A percentile compares a stretch with the other conserved stretches of the same genome.
These are phyloP conservation scores for Ajuga chamaepitys DNA, from an alignment of 257 asterid genomes.

Conservation along the genomic window DNA sequence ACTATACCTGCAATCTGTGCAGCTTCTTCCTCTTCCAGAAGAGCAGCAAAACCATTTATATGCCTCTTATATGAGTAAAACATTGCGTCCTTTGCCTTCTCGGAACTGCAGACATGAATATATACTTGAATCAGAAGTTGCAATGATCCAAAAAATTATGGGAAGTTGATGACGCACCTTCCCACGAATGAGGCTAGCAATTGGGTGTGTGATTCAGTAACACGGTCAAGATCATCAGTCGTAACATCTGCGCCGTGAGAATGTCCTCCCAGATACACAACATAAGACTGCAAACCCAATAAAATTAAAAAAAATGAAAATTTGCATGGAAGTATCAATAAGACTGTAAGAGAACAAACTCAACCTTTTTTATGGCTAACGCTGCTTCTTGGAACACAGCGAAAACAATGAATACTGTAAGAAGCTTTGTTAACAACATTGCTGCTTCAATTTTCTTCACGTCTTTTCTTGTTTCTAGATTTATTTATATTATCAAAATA, in stretches of 20 bases:
- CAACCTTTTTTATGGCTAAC: constrained; percentile 51
- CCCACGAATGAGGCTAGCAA: constrained; percentile 56
- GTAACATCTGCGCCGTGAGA: constrained; percentile 49
- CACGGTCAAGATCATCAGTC: constrained; percentile 32
- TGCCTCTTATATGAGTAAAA: constrained; percentile 53
- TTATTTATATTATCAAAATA: not conserved
- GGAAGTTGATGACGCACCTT: constrained; percentile 29
- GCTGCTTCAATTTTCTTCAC: constrained; percentile 4
- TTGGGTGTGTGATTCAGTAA: constrained; percentile 38
- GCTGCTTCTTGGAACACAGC: constrained; percentile 33
- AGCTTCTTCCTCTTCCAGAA: constrained; percentile 66
- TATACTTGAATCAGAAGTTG: too few relatives aligned
- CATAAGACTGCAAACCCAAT: constrained; percentile 33
- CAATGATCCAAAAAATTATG: too few relatives aligned
- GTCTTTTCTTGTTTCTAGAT: not conserved
- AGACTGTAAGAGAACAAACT: not conserved
- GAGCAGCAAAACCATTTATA: constrained; percentile 76
- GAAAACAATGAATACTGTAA: constrained; percentile 26
- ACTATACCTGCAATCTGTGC: constrained; percentile 39
- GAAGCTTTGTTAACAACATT: constrained; percentile 21
- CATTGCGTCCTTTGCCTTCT: constrained; percentile 52
- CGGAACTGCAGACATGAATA: constrained; percentile 36
- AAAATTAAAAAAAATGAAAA: not conserved
- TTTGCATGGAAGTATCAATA: not conserved
- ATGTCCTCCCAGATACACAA: constrained; percentile 83